phyloP scores from a whole-genome alignment of 139 green algal species.

The Pycnococcus provasolii region DNA sequence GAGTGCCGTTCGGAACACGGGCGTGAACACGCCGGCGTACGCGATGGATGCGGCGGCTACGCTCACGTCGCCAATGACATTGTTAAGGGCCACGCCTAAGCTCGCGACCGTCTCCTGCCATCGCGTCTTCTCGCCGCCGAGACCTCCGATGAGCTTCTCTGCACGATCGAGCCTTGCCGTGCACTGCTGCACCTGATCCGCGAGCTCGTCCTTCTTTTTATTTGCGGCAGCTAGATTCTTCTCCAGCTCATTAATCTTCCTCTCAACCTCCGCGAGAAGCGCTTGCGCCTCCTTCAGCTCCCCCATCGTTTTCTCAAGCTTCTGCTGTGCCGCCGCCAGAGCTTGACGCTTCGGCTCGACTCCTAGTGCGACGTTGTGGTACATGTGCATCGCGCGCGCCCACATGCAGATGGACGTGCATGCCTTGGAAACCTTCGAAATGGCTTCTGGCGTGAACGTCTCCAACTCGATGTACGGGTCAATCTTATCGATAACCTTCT shows the following conservation, averaged over 20 bases:
- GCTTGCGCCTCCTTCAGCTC: conserved; percentile 43
- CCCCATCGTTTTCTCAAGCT: conserved; percentile 35
- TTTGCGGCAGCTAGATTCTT: conserved; percentile 47
- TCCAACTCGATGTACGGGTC: conserved; percentile 58
- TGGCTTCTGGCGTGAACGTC: conserved; percentile 56
- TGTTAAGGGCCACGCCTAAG: conserved; percentile 46
- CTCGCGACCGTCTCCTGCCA: conserved; percentile 58
- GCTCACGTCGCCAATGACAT: conserved; percentile 61
- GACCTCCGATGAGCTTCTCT: conserved; percentile 68
- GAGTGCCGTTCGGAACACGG: conserved; percentile 44
- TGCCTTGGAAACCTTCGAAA: conserved; percentile 65
- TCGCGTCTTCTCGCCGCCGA: conserved; percentile 56
- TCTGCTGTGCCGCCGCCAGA: conserved; percentile 35
- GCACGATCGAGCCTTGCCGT: conserved; percentile 52
- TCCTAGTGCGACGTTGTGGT: conserved; percentile 62
- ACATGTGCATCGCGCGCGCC: conserved; percentile 67
- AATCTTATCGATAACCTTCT: conserved; percentile 44
- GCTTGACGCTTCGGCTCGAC: conserved; percentile 62
- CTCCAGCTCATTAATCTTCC: conserved; percentile 59
- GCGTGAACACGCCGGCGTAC: conserved; percentile 60
- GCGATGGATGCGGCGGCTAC: conserved; percentile 46
- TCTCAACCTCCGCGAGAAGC: conserved; percentile 51
- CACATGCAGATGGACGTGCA: conserved; percentile 81
- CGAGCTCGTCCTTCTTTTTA: conserved; percentile 57
- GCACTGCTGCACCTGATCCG: conserved; percentile 50